Evolutionary conservation across 1,284 basidiomycete species (phyloP).

Genomic region (Earliella scabrosa): DNA sequence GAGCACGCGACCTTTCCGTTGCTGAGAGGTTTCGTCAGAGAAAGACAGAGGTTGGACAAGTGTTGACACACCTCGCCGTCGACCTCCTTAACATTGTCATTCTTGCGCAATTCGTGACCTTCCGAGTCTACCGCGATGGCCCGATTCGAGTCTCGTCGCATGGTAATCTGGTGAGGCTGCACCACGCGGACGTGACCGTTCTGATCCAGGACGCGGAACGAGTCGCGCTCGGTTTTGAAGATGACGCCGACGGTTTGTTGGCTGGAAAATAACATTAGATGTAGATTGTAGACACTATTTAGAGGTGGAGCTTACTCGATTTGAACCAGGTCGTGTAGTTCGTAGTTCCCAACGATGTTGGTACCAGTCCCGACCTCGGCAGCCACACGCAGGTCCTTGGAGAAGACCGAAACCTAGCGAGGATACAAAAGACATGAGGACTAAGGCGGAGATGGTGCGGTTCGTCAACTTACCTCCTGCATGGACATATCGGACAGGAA

Average conservation of each 20-base stretch:
- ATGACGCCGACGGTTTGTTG: conserved; percentile 95
- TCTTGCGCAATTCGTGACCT: conserved; percentile 81
- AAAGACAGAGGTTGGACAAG: background rate
- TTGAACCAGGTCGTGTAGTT: conserved; percentile 96
- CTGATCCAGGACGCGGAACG: conserved; percentile 96
- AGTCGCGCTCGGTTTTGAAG: conserved; percentile 95
- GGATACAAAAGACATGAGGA: background rate
- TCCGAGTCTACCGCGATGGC: conserved; percentile 92
- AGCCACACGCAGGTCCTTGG: conserved; percentile 96
- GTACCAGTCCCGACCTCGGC: conserved; percentile 93
- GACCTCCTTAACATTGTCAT: conserved; percentile 94
- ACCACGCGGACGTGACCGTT: conserved; percentile 88
- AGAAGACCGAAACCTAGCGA: conserved; percentile 94
- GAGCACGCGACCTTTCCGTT: conserved; percentile 89
- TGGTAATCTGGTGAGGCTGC: conserved; percentile 94
- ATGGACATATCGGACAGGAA: conserved; percentile 98
- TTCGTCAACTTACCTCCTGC: conserved; percentile 65
- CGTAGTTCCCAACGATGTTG: conserved; percentile 91
- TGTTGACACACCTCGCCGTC: conserved; percentile 76
- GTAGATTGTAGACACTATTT: background rate
- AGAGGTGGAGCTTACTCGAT: conserved; percentile 72
- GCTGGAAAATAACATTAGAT: conserved; percentile 44
- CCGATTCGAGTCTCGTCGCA: conserved; percentile 82
- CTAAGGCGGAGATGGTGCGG: background rate
- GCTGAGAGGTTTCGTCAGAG: background rate